Base-by-base conservation (phyloP, 768 basidiomycete genomes). In the Tricholoma furcatifolium region DNA sequence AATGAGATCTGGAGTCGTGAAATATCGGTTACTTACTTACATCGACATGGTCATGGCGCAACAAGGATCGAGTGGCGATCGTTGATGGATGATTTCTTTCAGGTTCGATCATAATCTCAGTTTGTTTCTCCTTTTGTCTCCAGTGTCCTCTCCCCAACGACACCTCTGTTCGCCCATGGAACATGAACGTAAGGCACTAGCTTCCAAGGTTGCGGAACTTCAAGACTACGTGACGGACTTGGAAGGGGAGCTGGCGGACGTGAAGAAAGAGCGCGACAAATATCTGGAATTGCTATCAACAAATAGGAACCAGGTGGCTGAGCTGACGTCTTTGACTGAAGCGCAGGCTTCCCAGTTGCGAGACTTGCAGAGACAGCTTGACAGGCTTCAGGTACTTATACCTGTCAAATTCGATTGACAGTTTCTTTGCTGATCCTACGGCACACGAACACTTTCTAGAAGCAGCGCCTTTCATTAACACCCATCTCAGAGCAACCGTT, bases 281-380 rank as follows among this genome's bases (percentile, higher is more conserved):
- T 52, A 24, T 39, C 31, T 17, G 12, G 43, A 45, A 27, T 15
- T 32, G 4, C 50, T 51, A 23, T 51, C 43, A 23, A n/a, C 23
- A 20, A 44, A 45, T 4, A 44, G 51, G 43, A 31, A 34, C 10
- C 12, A 36, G 3, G 51, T 52, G 6, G 51, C 51, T n/a, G 35
- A 35, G 11, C 34, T 52, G 12, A 45, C 42, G 2, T 52, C 51
- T 10, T 4, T 45, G 32, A 24, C 34, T 6, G 51, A 52, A 36
- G 43, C 21, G 3, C 51, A 45, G 35, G 43, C 34, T 20, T 45
- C 51, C 3, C n/a, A 52, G 27, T 6, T 52, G 9, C 20, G 51
- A 35, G 51, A 52, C 21, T 14, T 52, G 20, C 23, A 45, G 17
- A 18, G 51, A 21, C 51, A 52, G 36, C 20, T 45, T 10, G 51